Evolutionary conservation across 2,329 filamentous ascomycete genomes (phyloP).

Genomic region (Aspergillus hortae): DNA sequence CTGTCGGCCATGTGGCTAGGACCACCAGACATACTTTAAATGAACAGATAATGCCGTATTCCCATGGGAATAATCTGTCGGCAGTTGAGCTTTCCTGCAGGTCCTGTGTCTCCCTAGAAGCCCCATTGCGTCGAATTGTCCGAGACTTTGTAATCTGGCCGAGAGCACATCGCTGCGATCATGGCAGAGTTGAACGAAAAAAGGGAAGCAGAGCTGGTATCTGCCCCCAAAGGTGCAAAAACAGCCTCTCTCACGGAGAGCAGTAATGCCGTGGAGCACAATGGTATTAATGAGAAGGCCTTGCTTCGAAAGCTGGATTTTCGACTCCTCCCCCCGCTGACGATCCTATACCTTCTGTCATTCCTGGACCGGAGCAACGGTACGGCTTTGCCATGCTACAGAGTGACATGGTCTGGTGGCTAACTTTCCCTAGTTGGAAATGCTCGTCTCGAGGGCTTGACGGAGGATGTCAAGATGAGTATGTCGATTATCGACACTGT

Average conservation of each 20-base stretch:
- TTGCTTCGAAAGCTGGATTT: constrained; percentile 44
- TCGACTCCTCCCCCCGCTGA: constrained; percentile 42
- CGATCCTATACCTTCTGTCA: constrained; percentile 43
- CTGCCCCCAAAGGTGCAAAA: constrained; percentile 1
- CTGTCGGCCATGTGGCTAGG: constrained; percentile 6
- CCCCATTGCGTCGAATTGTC: not conserved
- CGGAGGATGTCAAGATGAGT: constrained; percentile 37
- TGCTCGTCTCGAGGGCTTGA: constrained; percentile 37
- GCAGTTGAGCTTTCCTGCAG: not conserved
- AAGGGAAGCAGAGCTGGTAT: not conserved
- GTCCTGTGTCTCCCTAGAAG: not conserved
- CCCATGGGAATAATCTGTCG: too few relatives aligned
- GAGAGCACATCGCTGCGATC: not conserved
- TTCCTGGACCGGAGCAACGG: constrained; percentile 45
- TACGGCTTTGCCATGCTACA: constrained; percentile 6
- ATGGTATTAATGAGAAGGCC: constrained; percentile 35
- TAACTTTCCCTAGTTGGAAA: constrained; percentile 32
- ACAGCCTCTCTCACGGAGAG: constrained; percentile 8
- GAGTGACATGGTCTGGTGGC: not conserved
- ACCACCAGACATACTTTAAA: not conserved
- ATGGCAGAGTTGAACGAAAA: constrained; percentile 12
- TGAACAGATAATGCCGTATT: too few relatives aligned
- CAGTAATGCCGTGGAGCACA: constrained; percentile 16
- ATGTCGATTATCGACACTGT: constrained; percentile 6
- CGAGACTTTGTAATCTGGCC: too few relatives aligned